Percentiles rank a stretch among this genome's conserved stretches.
Evolutionary conservation across 495 filamentous ascomycete species (phyloP).

Genomic region (Apodospora peruviana): DNA sequence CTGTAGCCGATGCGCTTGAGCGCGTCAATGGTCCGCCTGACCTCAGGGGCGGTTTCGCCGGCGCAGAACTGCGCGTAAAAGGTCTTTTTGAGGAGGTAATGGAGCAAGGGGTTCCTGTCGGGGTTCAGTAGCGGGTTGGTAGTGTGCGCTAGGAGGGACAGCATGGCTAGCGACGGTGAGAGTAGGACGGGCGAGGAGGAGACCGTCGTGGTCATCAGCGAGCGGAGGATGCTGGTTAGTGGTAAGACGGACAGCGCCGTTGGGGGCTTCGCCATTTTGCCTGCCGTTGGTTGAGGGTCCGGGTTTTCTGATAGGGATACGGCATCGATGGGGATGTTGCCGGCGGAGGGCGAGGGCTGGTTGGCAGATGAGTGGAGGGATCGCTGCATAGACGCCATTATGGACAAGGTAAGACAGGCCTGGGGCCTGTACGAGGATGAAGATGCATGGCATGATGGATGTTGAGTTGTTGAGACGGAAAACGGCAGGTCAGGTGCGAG

Average conservation of each 20-base stretch:
- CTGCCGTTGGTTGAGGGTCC: constrained; percentile 11
- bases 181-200: constrained; percentile 74
- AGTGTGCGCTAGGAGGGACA: constrained; percentile 66
- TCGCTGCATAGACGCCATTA: constrained; percentile 12
- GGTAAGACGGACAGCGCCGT: constrained; percentile 66
- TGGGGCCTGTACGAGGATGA: neutral
- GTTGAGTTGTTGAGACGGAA: too few relatives aligned
- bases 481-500: too few relatives aligned
- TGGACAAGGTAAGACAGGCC: neutral
- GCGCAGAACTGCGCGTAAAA: constrained; percentile 86
- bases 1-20: constrained; percentile 64
- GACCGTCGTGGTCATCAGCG: constrained; percentile 69
- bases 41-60: constrained; percentile 60
- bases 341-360: constrained; percentile 26
- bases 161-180: constrained; percentile 60
- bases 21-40: constrained; percentile 50
- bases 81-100: constrained; percentile 61
- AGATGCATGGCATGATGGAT: neutral
- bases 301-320: constrained; percentile 10
- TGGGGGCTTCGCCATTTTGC: constrained; percentile 28
- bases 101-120: constrained; percentile 50
- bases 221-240: constrained; percentile 66
- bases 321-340: constrained; percentile 18
- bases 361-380: constrained; percentile 37
- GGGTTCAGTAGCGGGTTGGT: constrained; percentile 53